These are phyloP conservation scores for Nannochloropsis granulata DNA, from an alignment of 108 stramenopile species.

Conservation along the genomic window DNA sequence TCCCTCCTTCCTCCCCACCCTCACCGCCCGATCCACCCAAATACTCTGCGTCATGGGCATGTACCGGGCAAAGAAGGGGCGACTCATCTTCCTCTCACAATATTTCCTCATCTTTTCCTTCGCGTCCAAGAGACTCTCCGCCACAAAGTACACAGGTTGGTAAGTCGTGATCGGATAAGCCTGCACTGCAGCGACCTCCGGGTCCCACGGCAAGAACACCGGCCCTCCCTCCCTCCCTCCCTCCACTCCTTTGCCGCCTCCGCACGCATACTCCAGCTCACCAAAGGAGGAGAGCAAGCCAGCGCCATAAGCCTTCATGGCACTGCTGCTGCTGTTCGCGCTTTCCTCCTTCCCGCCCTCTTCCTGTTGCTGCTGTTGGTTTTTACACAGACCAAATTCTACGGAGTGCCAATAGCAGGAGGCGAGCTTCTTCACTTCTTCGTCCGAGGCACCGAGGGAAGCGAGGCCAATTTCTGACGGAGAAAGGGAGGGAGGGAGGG, in stretches of 20 bases:
- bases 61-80: neutral
- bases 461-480: slow-evolving; percentile 72
- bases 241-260: slow-evolving; percentile 34
- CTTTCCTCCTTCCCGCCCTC: slow-evolving; percentile 38
- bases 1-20: neutral
- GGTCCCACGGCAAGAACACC: slow-evolving; percentile 74
- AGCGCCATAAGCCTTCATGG: slow-evolving; percentile 80
- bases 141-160: slow-evolving; percentile 88
- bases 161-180: slow-evolving; percentile 90
- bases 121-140: slow-evolving; percentile 67
- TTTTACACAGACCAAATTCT: slow-evolving; percentile 75
- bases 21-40: slow-evolving; percentile 65
- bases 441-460: slow-evolving; percentile 77
- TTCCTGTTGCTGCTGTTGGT: slow-evolving; percentile 13
- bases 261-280: slow-evolving; percentile 84
- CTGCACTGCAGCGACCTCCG: slow-evolving; percentile 59
- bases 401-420: slow-evolving; percentile 87
- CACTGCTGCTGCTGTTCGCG: neutral
- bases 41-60: slow-evolving; percentile 50
- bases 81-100: neutral
- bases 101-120: slow-evolving; percentile 55
- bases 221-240: slow-evolving; percentile 41
- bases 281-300: slow-evolving; percentile 85
- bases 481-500: neutral
- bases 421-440: slow-evolving; percentile 66